phyloP scores from a whole-genome alignment of 352 stramenopile genomes.

The Blastocystis sp. region DNA sequence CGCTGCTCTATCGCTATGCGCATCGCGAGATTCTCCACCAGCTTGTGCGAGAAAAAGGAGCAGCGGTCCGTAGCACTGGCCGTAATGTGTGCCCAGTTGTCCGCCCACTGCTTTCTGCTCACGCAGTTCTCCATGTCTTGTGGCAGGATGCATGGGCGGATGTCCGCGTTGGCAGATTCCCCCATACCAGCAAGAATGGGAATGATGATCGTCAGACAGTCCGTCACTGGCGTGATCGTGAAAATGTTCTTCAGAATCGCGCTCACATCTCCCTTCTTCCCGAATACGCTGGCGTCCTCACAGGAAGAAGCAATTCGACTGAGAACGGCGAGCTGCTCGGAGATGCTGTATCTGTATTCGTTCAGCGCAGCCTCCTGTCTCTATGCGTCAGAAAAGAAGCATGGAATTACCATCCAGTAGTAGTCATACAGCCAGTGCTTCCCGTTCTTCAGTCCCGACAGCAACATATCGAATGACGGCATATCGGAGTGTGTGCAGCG shows the following conservation, averaged over 20 bases:
- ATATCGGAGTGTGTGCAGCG: conserved; percentile 68
- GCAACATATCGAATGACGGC: conserved; percentile 46
- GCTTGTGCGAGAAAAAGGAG: neutral
- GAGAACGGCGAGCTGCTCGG: neutral
- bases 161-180: neutral
- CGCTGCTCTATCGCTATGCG: neutral
- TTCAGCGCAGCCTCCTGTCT: neutral
- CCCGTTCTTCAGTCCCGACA: neutral
- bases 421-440: conserved; percentile 48
- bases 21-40: neutral
- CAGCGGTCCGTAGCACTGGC: neutral
- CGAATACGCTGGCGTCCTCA: neutral
- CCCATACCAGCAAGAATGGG: neutral
- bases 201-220: neutral
- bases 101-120: neutral
- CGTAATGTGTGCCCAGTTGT: conserved; percentile 2
- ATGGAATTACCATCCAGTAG: conserved; percentile 52
- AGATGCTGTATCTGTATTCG: neutral
- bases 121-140: neutral
- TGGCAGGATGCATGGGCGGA: neutral
- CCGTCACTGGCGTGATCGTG: neutral
- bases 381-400: neutral
- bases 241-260: conserved; percentile 2
- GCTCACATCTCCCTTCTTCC: neutral
- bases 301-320: neutral